phyloP scores from a whole-genome alignment of 2,329 filamentous ascomycete species.

The Cercospora canescens region DNA sequence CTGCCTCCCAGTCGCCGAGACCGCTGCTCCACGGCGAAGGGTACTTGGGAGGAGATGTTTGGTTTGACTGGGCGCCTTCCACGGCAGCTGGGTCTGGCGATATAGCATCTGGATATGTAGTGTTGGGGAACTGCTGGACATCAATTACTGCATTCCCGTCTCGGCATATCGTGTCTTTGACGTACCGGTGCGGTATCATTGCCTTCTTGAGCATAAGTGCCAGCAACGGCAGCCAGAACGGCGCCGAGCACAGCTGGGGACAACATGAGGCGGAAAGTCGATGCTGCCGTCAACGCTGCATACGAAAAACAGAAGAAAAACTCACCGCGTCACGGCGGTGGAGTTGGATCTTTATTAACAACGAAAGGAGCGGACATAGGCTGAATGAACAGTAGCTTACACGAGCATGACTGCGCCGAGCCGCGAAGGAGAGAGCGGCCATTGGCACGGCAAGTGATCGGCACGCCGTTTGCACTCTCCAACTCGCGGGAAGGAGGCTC shows the following conservation, averaged over 20 bases:
- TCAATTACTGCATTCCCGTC: not conserved
- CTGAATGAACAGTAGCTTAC: not conserved
- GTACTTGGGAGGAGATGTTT: constrained; percentile 66
- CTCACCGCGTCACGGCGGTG: not conserved
- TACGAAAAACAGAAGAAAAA: not conserved
- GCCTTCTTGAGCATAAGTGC: constrained; percentile 15
- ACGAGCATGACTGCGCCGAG: not conserved
- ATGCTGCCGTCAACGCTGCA: constrained; percentile 1
- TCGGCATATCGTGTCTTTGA: not conserved
- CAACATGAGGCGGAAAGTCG: constrained; percentile 7
- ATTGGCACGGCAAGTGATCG: not conserved
- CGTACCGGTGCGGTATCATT: constrained; percentile 20
- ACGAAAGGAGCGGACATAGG: not conserved
- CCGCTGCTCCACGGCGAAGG: constrained; percentile 86
- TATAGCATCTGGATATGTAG: constrained; percentile 17
- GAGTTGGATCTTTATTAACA: not conserved
- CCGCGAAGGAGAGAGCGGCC: not conserved
- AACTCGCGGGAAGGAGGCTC: not conserved
- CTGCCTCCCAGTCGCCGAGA: constrained; percentile 69
- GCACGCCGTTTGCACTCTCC: not conserved
- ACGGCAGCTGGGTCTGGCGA: constrained; percentile 26
- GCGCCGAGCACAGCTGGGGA: constrained; percentile 13
- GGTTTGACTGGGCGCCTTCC: constrained; percentile 32
- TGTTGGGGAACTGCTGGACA: constrained; percentile 13
- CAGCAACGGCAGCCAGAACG: constrained; percentile 10